A percentile compares a stretch with the other conserved stretches of the same genome.
Conservation (phyloP, 768 basidiomycete species). For the Pleurotus djamor region DNA sequence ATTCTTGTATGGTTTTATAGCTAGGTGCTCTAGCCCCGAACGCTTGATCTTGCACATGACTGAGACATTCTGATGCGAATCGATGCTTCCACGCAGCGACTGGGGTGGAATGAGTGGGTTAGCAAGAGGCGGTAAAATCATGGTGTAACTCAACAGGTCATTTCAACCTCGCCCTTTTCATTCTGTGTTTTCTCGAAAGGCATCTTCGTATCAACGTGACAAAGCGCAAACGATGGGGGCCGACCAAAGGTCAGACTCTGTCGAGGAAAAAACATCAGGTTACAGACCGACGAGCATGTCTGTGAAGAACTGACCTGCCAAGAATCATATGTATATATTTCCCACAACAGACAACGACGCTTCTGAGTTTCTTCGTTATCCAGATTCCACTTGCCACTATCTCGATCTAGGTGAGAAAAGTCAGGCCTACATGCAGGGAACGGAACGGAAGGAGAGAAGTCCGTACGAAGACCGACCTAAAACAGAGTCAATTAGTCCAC, state of each 20-base stretch:
- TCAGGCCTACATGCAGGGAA: slow-evolving; percentile 7
- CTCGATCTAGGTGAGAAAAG: slow-evolving; percentile 48
- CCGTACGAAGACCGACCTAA: slow-evolving; percentile 68
- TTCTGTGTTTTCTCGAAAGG: slow-evolving; percentile 45
- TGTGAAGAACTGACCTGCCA: slow-evolving; percentile 51
- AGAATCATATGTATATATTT: slow-evolving; percentile 65
- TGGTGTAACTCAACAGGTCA: slow-evolving; percentile 48
- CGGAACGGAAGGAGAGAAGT: too few relatives aligned
- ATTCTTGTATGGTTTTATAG: slow-evolving; percentile 60
- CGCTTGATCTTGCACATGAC: slow-evolving; percentile 63
- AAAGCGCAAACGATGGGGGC: slow-evolving; percentile 59
- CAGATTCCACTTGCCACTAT: slow-evolving; percentile 65
- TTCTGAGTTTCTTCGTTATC: slow-evolving; percentile 53
- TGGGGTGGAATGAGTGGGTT: slow-evolving; percentile 18
- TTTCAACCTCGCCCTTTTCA: slow-evolving; percentile 50
- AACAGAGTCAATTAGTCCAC: slow-evolving; percentile 13
- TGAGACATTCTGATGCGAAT: slow-evolving; percentile 60
- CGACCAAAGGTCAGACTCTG: slow-evolving; percentile 73
- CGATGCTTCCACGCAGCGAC: slow-evolving; percentile 71
- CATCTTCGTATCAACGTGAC: slow-evolving; percentile 55
- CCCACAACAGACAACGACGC: slow-evolving; percentile 61
- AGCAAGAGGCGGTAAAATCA: slow-evolving; percentile 1
- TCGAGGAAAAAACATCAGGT: slow-evolving; percentile 3
- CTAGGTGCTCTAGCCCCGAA: slow-evolving; percentile 62
- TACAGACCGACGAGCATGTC: not conserved